Base-by-base conservation (phyloP, 140 eudicot genomes). In the Erigeron philadelphicus region DNA sequence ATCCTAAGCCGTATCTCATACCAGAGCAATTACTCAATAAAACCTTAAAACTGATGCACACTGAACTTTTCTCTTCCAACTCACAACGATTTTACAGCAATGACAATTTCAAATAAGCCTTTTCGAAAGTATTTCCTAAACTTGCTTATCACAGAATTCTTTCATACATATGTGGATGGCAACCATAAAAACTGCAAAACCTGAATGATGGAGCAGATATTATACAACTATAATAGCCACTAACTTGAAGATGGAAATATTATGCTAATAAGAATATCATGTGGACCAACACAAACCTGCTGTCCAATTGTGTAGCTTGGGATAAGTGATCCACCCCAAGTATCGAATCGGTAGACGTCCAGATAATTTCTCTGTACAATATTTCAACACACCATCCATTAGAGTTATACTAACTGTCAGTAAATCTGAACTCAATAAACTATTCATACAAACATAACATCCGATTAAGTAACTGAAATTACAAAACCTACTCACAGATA, bases 321-420 rank as follows among this genome's bases (percentile, higher is more conserved):
- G 76, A 93, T 89, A 70, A 93, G 53, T 40, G 95, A 89, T 78
- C 96, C 95, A 76, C 95, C 97, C 99, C 99, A 93, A 53, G 87
- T 77, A 68, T 93, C 99, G 62, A 82, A 93, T 70, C 90, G 84
- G 46, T 93, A 93, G 49, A 93, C 90, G 31, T 93, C 99, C 88
- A 89, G 59, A 76, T 93, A 93, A 75, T 93, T 93, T 89, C 81
- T 93, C 98, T 93, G 86, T 31, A 58, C 64, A 71, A 75, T 18
- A 61, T 57, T 17, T 52, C 62, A 69, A 57, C 52, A 71, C 47
- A 61, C 72, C 54, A 64, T 17, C 56, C 56, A 35, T 19, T 1
- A 54, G 13, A 57, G 47, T 13, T 70, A 46, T 53, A 70, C 16
- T 38, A 66, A 38, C 16, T 47, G 13, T 35, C 21, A 40, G 7